Evolutionary conservation across 2,329 filamentous ascomycete genomes (phyloP), one percentile per base, ranked within the genome.

Genomic region (Escovopsis weberi): DNA sequence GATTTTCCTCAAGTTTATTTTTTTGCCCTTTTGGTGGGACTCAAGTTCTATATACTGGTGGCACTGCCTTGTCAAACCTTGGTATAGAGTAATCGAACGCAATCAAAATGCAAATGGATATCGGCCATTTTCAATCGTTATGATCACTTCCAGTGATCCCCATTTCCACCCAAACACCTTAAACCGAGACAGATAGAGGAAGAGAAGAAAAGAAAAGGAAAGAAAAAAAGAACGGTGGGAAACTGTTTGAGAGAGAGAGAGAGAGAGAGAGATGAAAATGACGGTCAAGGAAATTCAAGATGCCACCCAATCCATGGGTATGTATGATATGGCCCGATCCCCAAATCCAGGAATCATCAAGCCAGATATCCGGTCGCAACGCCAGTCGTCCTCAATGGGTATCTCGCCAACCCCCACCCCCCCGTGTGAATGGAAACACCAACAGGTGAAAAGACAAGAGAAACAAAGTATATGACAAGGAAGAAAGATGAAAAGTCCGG

Each of bases 361-460:
- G 41, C 34, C 19, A 44, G 46, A 51, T 30, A 30, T 38, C 43
- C 51, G 43, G 43, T 46, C 45, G 45, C 47, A 50, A 51, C 53
- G 53, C 54, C 45, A 41, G 47, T 52, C 51, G 51, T 57, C 44
- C 54, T 54, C 52, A 37, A 51, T 52, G 46, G 50, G 46, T 44
- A 46, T 53, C 44, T 43, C 47, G 43, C 42, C 28, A 15, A 15
- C 15, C 15, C 15, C 15, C n/a, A n/a, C n/a, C 15, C 15, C 15
- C 2, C 2, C 15, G 15, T 15, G 15, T 15, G 15, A 15, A 45
- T 37, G 33, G 30, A 38, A 28, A 9, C 39, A 10, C 12, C 26
- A 33, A 33, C 28, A 33, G 26, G 33, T 37, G 10, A 3, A 26
- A 19, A 37, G 11, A 38, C 2, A 30, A 33, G 19, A 40, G 18